phyloP scores from a whole-genome alignment of 768 basidiomycete genomes.

The Crepidotus variabilis region DNA sequence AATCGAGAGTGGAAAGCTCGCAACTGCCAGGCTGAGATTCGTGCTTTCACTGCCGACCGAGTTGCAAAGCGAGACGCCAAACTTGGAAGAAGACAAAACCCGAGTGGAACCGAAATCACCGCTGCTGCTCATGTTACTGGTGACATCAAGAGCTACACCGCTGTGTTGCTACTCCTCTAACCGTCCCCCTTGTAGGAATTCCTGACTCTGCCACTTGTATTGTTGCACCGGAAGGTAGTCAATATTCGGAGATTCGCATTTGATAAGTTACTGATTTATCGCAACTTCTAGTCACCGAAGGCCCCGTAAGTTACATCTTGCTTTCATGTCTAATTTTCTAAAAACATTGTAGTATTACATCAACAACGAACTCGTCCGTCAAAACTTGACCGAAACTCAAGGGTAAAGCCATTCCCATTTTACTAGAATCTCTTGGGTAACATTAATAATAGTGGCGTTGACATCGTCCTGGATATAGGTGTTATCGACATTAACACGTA shows the following conservation, averaged over 20 bases:
- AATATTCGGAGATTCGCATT: background rate
- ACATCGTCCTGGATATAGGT: slow-evolving; percentile 31
- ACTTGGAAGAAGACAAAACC: background rate
- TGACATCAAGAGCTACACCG: background rate
- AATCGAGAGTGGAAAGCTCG: background rate
- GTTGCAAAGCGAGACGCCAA: background rate
- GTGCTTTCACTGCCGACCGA: background rate
- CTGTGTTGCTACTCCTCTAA: background rate
- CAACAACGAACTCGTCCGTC: slow-evolving; percentile 23
- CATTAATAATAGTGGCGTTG: slow-evolving; percentile 24
- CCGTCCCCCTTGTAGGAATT: background rate
- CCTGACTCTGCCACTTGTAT: background rate
- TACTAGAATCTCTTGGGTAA: background rate
- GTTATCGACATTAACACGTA: slow-evolving; percentile 30
- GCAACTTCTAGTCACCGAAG: background rate
- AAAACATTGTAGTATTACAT: slow-evolving; percentile 18
- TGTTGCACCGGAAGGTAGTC: background rate
- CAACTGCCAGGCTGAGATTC: background rate
- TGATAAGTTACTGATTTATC: background rate
- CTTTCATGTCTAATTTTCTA: background rate
- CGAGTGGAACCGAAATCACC: background rate
- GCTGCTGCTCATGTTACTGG: background rate
- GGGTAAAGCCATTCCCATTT: slow-evolving; percentile 6
- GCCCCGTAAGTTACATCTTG: background rate
- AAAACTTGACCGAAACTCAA: slow-evolving; percentile 22